Percentiles rank a stretch among this genome's conserved stretches.
These are phyloP conservation scores for Helianthus annuus DNA, from an alignment of 129 eudicot genomes.

Conservation along the genomic window HanXRQr2.0-SUNRISE NC_035437.2:145312902-145313401, in stretches of 20 bases:
- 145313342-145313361: not conserved
- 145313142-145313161: conserved; percentile 10
- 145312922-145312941: not conserved
- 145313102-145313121: not conserved
- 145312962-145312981: not conserved
- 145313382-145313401: too few relatives aligned
- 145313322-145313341: conserved; percentile 8
- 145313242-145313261: conserved; percentile 52
- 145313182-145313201: conserved; percentile 15
- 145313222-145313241: conserved; percentile 16
- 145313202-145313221: conserved; percentile 20
- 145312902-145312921: too few relatives aligned
- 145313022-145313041: not conserved
- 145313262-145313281: conserved; percentile 58
- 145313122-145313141: not conserved
- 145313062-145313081: conserved; percentile 2
- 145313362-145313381: not conserved
- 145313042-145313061: not conserved
- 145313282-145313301: conserved; percentile 36
- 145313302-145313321: conserved; percentile 41
- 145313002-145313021: not conserved
- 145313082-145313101: not conserved
- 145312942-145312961: not conserved
- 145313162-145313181: conserved; percentile 1
- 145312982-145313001: conserved; percentile 10